phyloP scores from a whole-genome alignment of 371 early-diverging fungal species.

The Phascolomyces articulosus region DNA sequence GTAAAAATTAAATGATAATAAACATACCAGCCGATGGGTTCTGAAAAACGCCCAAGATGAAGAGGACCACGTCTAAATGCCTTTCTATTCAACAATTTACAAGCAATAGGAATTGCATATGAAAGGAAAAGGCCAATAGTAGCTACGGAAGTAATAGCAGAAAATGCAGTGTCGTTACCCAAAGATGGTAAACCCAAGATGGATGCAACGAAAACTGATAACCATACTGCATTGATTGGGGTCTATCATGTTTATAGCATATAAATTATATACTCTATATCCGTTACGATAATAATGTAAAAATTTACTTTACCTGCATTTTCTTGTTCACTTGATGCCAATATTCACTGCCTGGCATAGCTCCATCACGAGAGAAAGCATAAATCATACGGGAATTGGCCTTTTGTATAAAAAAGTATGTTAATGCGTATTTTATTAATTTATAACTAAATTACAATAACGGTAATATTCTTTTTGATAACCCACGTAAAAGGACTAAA shows the following conservation, averaged over 20 bases:
- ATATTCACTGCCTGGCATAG: slow-evolving; percentile 60
- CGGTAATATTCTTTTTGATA: too few species aligned
- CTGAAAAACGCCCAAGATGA: slow-evolving; percentile 44
- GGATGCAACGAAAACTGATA: slow-evolving; percentile 46
- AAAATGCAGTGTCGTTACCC: slow-evolving; percentile 40
- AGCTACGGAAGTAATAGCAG: slow-evolving; percentile 65
- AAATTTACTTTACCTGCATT: slow-evolving; percentile 40
- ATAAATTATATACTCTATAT: background rate
- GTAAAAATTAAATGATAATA: too few species aligned
- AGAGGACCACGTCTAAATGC: slow-evolving; percentile 43
- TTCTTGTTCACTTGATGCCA: slow-evolving; percentile 30
- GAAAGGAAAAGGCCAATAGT: slow-evolving; percentile 67
- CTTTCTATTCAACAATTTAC: slow-evolving; percentile 23
- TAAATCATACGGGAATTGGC: slow-evolving; percentile 74
- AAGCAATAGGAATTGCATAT: slow-evolving; percentile 44
- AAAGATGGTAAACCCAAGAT: slow-evolving; percentile 47
- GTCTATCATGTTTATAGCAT: slow-evolving; percentile 13
- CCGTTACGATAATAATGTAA: background rate
- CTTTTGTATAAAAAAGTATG: slow-evolving; percentile 5
- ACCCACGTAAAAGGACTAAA: too few species aligned
- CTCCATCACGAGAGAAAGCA: slow-evolving; percentile 75
- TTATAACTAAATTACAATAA: too few species aligned
- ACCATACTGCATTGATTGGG: slow-evolving; percentile 56
- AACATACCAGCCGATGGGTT: slow-evolving; percentile 35
- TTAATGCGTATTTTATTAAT: too few species aligned